Evolutionary conservation across 2,329 filamentous ascomycete genomes (phyloP), one percentile per base, ranked within the genome.

Genomic region (Alternaria tenuissima): DNA sequence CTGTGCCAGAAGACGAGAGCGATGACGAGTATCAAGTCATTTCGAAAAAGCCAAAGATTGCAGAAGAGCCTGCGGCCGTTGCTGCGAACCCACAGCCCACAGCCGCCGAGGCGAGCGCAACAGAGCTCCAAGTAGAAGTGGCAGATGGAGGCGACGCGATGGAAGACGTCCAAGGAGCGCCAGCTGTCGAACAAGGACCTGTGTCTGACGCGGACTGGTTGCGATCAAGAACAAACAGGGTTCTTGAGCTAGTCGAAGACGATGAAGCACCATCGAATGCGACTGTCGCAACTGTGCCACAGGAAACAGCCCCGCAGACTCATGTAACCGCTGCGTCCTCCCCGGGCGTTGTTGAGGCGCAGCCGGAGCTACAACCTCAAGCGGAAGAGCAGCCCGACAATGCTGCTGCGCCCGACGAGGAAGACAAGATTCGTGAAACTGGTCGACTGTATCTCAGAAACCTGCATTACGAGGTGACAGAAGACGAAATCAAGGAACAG

Each of bases 141-240:
- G 11, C 55, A 47, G 30, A 62, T 59, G 71, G 68, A 57, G 74
- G 36, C 11, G 60, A 70, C 12, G 59, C 44, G 8, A 65, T 68
- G 58, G 61, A 71, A 43, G 65, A 66, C 34, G 48, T 60, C 5
- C 55, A 64, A 12, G 62, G 61, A 20, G 57, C 51, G 34, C 47
- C 64, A 42, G 51, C 67, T 22, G 72, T 74, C 49, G 71, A 76
- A 24, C 74, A 74, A 34, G 77, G 78, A 46, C 81, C 82, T 52
- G 83, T 89, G 3, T 89, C 90, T 22, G 93, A 97, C 79, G 88
- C 90, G 62, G 94, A 98, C 78, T 99, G 95, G 95, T 84, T 97
- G 68, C 89, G 94, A 59, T 94, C 91, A 64, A 88, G 91, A 68
- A 98, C 94, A 14, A 97, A 90, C 79, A 87, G 94, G 70, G 82